Evolutionary conservation across 164 flowering plant species (phyloP).

Genomic region (Vitis labrusca): DNA sequence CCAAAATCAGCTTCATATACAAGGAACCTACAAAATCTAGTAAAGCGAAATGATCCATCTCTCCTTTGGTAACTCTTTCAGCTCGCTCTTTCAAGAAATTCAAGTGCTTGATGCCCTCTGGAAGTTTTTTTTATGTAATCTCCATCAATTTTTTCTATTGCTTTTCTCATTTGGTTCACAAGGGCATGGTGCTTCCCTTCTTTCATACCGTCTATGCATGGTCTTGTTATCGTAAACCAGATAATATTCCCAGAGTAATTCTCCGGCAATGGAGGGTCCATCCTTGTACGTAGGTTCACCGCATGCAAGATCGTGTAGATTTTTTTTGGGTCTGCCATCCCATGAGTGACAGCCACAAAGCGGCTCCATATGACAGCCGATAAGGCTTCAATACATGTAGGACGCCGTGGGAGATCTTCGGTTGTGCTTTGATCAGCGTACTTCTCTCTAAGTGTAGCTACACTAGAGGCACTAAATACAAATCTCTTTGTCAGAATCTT

Average conservation of each 20-base stretch:
- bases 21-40: conserved; percentile 29
- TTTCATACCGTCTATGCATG: not conserved
- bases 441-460: conserved; percentile 16
- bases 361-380: conserved; percentile 24
- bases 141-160: conserved; percentile 1
- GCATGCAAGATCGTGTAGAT: conserved; percentile 5
- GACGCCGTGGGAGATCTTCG: conserved; percentile 2
- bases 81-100: conserved; percentile 5
- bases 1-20: conserved; percentile 45
- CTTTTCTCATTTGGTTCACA: conserved; percentile 7
- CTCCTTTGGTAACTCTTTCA: not conserved
- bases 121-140: conserved; percentile 8
- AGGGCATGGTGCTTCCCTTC: not conserved
- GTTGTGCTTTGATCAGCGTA: not conserved
- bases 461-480: conserved; percentile 16
- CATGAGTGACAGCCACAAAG: not conserved
- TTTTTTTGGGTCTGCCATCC: no score
- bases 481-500: conserved; percentile 24
- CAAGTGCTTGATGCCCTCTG: conserved; percentile 10
- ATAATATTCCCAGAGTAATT: conserved; percentile 20
- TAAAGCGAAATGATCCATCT: conserved; percentile 8
- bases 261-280: conserved; percentile 22
- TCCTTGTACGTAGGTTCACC: conserved; percentile 22
- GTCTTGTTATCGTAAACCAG: not conserved
- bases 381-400: conserved; percentile 21